Evolutionary conservation across 2,329 filamentous ascomycete genomes (phyloP), one percentile per base, ranked within the genome.

Genomic region (Neocatenulostroma microsporum): DNA sequence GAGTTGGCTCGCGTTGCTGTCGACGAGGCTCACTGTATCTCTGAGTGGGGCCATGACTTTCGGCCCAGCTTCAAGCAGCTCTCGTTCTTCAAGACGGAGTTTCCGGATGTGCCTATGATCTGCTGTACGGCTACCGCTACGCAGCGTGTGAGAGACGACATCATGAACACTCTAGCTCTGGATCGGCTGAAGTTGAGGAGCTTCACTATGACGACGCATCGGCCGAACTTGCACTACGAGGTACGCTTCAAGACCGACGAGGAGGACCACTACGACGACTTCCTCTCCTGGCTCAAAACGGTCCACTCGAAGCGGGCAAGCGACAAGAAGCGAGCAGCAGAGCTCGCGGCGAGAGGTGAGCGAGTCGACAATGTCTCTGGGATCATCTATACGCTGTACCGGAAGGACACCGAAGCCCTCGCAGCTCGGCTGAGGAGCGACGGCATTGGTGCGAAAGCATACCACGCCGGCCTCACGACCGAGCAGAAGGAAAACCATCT

Each of bases 1-100:
- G 85, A 95, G 62, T 74, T 96, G n/a, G 81, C 82, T 8, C 78
- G 89, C 11, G 77, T 96, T 45, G 89, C 84, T 31, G 80, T 96
- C 39, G 89, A 96, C 55, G 89, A 96, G 64, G 89, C 89, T 2
- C 89, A 96, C 60, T 96, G 89, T 27, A 94, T 96, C 49, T 94
- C 85, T 17, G 88, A 95, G 78, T 95, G 89, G 89, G 89, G 89
- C 2, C 88, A 96, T 58, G 89, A 96, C 60, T 96, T 96, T 57
- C 82, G 89, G n/a, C 84, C 81, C 23, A 84, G 87, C 39, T 96
- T 94, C 62, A 87, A 91, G 55, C 76, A 82, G 14, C 72, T 96
- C 5, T 80, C 76, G 2, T 95, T 85, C 78, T 91, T 96, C 66
- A 81, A 84, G 49, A 72, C 77, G 32, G 78, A 78, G 5, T 87